These are phyloP conservation scores for Naumovozyma castellii DNA, from an alignment of 805 yeast genomes.

Conservation along the genomic window DNA sequence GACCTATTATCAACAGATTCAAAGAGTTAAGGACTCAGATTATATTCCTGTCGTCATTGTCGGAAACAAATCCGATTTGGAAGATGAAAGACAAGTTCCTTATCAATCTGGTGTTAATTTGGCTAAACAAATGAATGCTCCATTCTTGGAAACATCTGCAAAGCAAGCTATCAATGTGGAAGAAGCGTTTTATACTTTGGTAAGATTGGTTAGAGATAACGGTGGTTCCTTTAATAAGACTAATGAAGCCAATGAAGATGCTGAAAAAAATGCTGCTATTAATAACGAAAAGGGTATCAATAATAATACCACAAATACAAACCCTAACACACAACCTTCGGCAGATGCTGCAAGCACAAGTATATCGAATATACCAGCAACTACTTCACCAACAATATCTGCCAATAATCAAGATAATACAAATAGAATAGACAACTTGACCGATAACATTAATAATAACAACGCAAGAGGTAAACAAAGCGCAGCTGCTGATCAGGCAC, in stretches of 20 bases:
- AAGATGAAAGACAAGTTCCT: slow-evolving; percentile 64
- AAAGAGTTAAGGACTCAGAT: slow-evolving; percentile 66
- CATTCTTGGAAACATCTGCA: slow-evolving; percentile 88
- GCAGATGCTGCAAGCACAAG: not conserved
- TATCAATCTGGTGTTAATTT: slow-evolving; percentile 53
- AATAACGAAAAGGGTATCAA: not conserved
- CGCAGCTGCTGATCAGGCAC: not conserved
- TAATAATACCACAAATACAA: not conserved
- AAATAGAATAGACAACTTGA: not conserved
- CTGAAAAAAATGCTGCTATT: not conserved
- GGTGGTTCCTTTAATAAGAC: slow-evolving; percentile 26
- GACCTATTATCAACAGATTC: slow-evolving; percentile 70
- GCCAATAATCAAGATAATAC: not conserved
- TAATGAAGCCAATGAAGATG: slow-evolving; percentile 2
- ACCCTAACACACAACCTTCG: not conserved
- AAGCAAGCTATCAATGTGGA: slow-evolving; percentile 86
- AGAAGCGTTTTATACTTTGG: slow-evolving; percentile 65
- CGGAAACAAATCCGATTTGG: slow-evolving; percentile 72
- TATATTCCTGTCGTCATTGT: slow-evolving; percentile 72
- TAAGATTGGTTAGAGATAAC: slow-evolving; percentile 43
- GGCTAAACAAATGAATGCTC: slow-evolving; percentile 56
- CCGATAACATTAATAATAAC: not conserved
- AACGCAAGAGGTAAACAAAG: not conserved
- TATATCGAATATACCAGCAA: not conserved
- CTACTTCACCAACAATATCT: not conserved